A percentile compares a stretch with the other conserved stretches of the same genome.
Conservation (phyloP, 2,329 filamentous ascomycete genomes). For the Phialophora expanda region DNA sequence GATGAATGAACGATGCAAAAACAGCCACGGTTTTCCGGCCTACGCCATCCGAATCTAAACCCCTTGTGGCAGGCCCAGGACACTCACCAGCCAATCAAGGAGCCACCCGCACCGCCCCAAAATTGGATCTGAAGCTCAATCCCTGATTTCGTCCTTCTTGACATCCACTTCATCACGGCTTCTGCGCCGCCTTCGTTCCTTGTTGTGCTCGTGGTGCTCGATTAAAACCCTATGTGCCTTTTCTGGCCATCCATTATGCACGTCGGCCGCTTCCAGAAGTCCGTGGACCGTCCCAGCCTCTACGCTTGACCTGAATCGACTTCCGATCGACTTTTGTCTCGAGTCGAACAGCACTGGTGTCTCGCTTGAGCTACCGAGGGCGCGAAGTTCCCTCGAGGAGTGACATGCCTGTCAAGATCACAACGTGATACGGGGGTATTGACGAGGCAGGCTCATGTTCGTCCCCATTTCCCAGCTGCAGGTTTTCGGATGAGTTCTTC, state of each 20-base stretch:
- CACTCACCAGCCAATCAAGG: constrained; percentile 4
- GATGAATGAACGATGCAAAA: not conserved
- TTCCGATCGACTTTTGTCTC: constrained; percentile 12
- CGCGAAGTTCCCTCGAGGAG: not conserved
- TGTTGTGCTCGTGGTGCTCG: not conserved
- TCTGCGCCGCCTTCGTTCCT: constrained; percentile 3
- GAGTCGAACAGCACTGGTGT: constrained; percentile 12
- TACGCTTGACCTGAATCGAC: constrained; percentile 18
- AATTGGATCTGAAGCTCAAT: constrained; percentile 11
- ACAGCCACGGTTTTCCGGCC: not conserved
- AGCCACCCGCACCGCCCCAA: not conserved
- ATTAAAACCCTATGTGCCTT: not conserved
- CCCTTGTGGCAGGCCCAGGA: not conserved
- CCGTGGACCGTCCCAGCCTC: constrained; percentile 5
- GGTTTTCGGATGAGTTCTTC: not conserved
- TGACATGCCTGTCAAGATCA: constrained; percentile 8
- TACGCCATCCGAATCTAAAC: constrained; percentile 11
- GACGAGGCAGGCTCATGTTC: not conserved
- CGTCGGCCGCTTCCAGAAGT: constrained; percentile 16
- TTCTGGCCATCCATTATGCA: constrained; percentile 11
- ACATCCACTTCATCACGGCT: constrained; percentile 11
- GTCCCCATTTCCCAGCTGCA: not conserved
- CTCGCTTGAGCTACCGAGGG: constrained; percentile 8
- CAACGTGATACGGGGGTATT: constrained; percentile 1
- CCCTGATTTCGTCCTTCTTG: not conserved